A percentile compares a stretch with the other conserved stretches of the same genome.
These are phyloP conservation scores for Ambrosia hybrid DNA, from an alignment of 140 eudicot genomes.

Conservation along the genomic window DNA sequence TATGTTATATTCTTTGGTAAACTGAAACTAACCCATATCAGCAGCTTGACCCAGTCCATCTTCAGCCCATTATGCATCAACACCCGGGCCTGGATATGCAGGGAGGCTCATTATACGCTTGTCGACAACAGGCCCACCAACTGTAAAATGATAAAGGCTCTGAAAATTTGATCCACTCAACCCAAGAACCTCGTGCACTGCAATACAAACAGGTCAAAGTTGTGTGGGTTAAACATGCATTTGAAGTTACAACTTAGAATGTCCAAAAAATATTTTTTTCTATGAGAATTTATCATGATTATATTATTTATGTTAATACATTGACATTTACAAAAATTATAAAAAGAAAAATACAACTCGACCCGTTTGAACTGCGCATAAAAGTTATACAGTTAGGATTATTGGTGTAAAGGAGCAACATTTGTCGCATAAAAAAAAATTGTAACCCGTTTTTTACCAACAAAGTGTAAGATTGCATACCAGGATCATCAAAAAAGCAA, in stretches of 20 bases:
- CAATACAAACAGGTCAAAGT: not conserved
- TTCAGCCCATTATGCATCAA: conserved; percentile 33
- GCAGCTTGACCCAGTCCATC: not conserved
- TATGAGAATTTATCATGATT: no score
- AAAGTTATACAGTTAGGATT: no score
- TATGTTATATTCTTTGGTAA: not conserved
- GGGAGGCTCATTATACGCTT: conserved; percentile 92
- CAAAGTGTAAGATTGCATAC: conserved; percentile 36
- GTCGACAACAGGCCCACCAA: conserved; percentile 82
- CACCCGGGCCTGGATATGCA: conserved; percentile 85
- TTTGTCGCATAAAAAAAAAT: no score
- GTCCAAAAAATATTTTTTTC: no score
- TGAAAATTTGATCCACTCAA: conserved; percentile 66
- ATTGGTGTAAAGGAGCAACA: no score
- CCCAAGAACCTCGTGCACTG: conserved; percentile 93
- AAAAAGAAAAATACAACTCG: not conserved
- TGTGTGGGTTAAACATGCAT: no score
- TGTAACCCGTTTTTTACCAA: not conserved
- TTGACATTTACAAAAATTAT: not conserved
- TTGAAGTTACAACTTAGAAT: no score
- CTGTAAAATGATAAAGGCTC: conserved; percentile 86
- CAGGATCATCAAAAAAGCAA: conserved; percentile 95
- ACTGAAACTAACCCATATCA: not conserved
- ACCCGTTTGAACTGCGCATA: no score
- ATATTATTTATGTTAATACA: no score